Percentiles rank a stretch among this genome's conserved stretches.
Evolutionary conservation across 1,284 basidiomycete genomes (phyloP).

Genomic region (Tremellales sp.): DNA sequence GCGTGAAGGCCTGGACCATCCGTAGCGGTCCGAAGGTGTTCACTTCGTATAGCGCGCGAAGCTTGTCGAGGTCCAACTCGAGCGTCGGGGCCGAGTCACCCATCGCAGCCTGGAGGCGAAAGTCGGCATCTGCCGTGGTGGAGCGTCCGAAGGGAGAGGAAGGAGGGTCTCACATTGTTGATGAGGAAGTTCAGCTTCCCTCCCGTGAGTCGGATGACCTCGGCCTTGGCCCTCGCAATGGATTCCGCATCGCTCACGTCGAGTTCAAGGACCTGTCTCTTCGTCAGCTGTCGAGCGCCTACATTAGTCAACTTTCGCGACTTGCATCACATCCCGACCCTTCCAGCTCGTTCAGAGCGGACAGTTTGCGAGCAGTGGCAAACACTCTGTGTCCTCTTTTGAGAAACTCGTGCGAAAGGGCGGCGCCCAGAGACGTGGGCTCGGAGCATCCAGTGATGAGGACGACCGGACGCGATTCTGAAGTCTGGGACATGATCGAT

Average conservation of each 20-base stretch:
- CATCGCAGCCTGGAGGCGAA: constrained; percentile 9
- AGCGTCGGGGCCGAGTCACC: constrained; percentile 1
- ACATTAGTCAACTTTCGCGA: no score
- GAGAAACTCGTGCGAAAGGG: constrained; percentile 9
- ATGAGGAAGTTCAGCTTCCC: constrained; percentile 18
- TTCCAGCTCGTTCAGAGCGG: constrained; percentile 9
- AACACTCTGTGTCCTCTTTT: constrained; percentile 15
- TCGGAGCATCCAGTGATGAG: constrained; percentile 25
- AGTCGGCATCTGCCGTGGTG: not conserved
- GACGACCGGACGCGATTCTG: no score
- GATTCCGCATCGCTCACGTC: constrained; percentile 10
- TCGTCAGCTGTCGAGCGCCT: no score
- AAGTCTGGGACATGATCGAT: no score
- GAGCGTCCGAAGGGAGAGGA: not conserved
- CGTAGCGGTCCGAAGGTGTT: constrained; percentile 21
- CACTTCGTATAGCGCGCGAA: constrained; percentile 20
- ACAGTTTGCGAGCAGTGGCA: constrained; percentile 13
- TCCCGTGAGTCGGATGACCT: not conserved
- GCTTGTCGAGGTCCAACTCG: constrained; percentile 8
- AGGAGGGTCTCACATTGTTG: constrained; percentile 16
- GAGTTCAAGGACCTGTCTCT: constrained; percentile 9
- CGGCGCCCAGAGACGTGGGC: constrained; percentile 12
- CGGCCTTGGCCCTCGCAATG: constrained; percentile 7
- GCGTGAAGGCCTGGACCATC: constrained; percentile 15
- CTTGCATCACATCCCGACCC: constrained; percentile 12